Evolutionary conservation across 2,329 filamentous ascomycete genomes (phyloP), one percentile per base, ranked within the genome.

Genomic region (Talaromyces sp.): DNA sequence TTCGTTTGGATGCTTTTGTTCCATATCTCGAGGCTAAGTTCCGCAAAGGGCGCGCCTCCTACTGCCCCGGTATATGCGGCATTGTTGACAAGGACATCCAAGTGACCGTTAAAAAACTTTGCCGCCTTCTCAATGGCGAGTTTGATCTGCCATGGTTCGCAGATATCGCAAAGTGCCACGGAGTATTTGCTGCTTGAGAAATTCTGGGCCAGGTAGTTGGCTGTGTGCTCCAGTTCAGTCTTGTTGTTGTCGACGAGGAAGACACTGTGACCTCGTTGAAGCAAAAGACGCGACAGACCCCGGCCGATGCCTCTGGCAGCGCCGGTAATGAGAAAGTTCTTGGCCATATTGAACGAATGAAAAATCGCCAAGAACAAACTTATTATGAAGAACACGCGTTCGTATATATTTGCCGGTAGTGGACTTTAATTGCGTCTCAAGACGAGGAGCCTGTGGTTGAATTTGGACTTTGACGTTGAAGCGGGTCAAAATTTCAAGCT

Each of bases 321-420:
- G 35, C 57, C 57, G 19, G 57, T 59, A 11, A 59, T 59, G 15
- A 59, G 57, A 9, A 56, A 59, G 13, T 59, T 59, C 31, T 59
- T 56, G 15, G 41, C 43, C 57, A 59, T 59, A 2, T 21, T 15
- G 22, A 9, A 10, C 15, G 13, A 46, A 21, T n/a, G 22, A 31
- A 6, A 3, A 11, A 39, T 28, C n/a, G n/a, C 10, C 10, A 15
- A 21, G 4, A 6, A 15, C 11, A 11, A 8, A 33, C n/a, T n/a
- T n/a, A n/a, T n/a, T n/a, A n/a, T n/a, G n/a, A n/a, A n/a, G n/a
- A n/a, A n/a, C n/a, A n/a, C n/a, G n/a, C n/a, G n/a, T n/a, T n/a
- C n/a, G n/a, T n/a, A n/a, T n/a, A n/a, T n/a, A n/a, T n/a, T n/a
- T n/a, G n/a, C n/a, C n/a, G n/a, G n/a, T n/a, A n/a, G n/a, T n/a